phyloP scores from a whole-genome alignment of 2,329 filamentous ascomycete species.

The Exophiala xenobiotica region DNA sequence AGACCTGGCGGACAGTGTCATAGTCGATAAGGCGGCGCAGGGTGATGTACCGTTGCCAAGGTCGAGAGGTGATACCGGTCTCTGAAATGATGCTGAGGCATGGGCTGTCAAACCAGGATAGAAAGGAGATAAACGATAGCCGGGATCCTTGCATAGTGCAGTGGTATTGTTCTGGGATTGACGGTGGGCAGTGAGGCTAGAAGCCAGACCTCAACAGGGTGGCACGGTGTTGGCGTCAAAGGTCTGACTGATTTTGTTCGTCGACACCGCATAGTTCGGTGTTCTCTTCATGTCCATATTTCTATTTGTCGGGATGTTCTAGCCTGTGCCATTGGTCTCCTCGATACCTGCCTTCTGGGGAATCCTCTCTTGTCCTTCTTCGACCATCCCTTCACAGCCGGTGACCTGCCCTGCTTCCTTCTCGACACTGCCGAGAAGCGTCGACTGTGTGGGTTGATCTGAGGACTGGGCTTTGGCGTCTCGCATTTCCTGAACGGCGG shows the following conservation, averaged over 20 bases:
- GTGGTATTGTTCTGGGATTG: too few relatives aligned
- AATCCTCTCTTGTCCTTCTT: constrained; percentile 27
- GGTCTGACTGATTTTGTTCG: too few relatives aligned
- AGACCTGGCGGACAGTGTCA: constrained; percentile 27
- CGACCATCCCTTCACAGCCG: constrained; percentile 30
- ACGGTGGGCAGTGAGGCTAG: too few relatives aligned
- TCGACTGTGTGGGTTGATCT: constrained; percentile 22
- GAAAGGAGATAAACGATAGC: not conserved
- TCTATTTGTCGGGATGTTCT: constrained; percentile 1
- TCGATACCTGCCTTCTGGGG: constrained; percentile 19
- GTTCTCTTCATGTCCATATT: too few relatives aligned
- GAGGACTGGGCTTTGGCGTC: constrained; percentile 21
- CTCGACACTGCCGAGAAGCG: constrained; percentile 26
- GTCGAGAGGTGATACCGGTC: constrained; percentile 12
- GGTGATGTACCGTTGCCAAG: constrained; percentile 17
- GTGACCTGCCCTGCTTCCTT: constrained; percentile 26
- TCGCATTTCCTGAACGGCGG: constrained; percentile 28
- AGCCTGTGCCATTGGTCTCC: constrained; percentile 25
- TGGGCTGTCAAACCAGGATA: constrained; percentile 1
- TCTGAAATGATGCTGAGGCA: not conserved
- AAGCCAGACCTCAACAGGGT: too few relatives aligned
- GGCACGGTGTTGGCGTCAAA: too few relatives aligned
- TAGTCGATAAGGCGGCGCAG: constrained; percentile 2
- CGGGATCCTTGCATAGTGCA: too few relatives aligned
- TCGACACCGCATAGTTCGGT: too few relatives aligned